Base-by-base conservation (phyloP, 148 eudicot genomes). In the Dianthus caryophyllus region DNA sequence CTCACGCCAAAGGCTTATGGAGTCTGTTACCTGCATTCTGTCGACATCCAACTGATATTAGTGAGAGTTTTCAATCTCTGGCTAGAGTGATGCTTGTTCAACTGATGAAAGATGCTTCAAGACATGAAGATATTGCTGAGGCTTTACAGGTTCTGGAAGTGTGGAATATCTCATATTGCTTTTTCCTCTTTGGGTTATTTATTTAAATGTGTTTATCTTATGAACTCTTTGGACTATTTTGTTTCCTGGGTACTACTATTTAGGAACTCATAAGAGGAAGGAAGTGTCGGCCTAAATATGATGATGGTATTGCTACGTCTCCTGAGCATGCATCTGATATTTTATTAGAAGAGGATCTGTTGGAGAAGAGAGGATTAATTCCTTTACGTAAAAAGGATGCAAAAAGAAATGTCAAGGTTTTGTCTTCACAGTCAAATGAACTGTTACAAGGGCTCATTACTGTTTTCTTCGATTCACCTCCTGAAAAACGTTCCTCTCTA, bases 11-110 rank as follows among this genome's bases (percentile, higher is more conserved):
- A 70, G 83, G 69, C 29, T 73, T 83, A 66, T 89, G 94, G 96
- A 88, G 85, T 66, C 80, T 93, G 27, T 79, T 93, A 75, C 94
- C 96, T 71, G 91, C 95, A 71, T 89, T 93, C 58, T 93, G 96
- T 81, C 85, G 85, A 60, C 50, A 77, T 69, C 96, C 98, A 38
- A 77, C 64, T 77, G 94, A 93, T 78, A 77, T 84, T 61, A 43
- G 73, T 66, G 53, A 75, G 75, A 84, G 78, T 73, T 80, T 89
- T 76, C 78, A 71, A 24, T 66, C 84, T 48, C 66, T 91, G 41
- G 76, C 78, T 20, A 76, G 85, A 53, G 71, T 87, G 54, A 71
- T 89, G 66, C 66, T 84, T 50, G 58, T 79, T 57, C 84, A 62
- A 33, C 68, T 88, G 56, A 75, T 77, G 64, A 84, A 91, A 78